Conservation (phyloP, 495 filamentous ascomycete genomes). For the Echria macrotheca region DNA sequence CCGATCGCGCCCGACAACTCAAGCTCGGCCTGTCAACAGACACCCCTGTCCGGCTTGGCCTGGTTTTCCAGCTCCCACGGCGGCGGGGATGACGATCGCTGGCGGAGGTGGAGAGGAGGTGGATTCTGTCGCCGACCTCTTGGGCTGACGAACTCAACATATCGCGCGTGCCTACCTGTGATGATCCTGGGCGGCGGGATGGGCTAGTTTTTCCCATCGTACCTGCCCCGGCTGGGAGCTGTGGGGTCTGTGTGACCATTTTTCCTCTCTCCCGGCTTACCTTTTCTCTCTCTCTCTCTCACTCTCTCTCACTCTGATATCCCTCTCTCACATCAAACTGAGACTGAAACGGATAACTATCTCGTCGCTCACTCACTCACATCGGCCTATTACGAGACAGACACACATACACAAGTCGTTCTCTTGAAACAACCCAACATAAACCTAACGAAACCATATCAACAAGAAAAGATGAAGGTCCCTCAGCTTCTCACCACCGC, state of each 20-base stretch:
- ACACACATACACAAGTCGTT: too few relatives aligned
- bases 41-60: too few relatives aligned
- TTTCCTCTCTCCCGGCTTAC: background rate
- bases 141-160: too few relatives aligned
- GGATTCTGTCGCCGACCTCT: background rate
- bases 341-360: background rate
- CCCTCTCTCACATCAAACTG: background rate
- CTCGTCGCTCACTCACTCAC: background rate
- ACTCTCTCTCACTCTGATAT: background rate
- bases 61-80: background rate
- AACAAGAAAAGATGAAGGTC: constrained; percentile 14
- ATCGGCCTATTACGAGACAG: too few relatives aligned
- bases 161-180: background rate
- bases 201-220: background rate
- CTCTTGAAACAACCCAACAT: too few relatives aligned
- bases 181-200: background rate
- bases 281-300: background rate
- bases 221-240: background rate
- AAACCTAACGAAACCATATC: too few relatives aligned
- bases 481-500: background rate
- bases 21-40: background rate
- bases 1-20: too few relatives aligned
- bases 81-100: background rate
- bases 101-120: background rate
- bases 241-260: background rate